phyloP scores from a whole-genome alignment of 805 yeast genomes.

The Kluyveromyces siamensis region DNA sequence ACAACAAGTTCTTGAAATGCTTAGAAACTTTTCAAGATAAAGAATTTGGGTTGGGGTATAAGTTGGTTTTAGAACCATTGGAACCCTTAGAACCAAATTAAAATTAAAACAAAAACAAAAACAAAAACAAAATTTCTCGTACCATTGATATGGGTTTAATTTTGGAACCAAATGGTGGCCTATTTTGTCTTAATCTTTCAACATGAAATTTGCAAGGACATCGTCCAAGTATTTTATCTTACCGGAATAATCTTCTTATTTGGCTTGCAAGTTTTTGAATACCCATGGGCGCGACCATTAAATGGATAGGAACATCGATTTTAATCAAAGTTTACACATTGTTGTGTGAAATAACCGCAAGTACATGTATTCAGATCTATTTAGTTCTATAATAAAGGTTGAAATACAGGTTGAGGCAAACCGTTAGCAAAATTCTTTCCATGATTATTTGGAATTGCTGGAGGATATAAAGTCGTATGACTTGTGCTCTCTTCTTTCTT shows the following conservation, averaged over 20 bases:
- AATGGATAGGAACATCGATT: too few relatives aligned
- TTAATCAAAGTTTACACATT: too few relatives aligned
- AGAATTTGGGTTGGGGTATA: conserved; percentile 25
- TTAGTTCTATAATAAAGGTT: conserved; percentile 15
- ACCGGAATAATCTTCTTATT: background rate
- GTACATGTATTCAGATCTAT: background rate
- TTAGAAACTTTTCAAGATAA: conserved; percentile 18
- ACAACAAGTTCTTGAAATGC: conserved; percentile 21
- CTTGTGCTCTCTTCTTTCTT: background rate
- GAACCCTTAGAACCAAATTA: background rate
- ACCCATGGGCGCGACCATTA: too few relatives aligned
- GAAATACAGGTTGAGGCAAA: conserved; percentile 26
- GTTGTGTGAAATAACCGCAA: background rate
- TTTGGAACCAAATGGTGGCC: too few relatives aligned
- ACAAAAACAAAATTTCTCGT: background rate
- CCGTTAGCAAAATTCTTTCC: conserved; percentile 20
- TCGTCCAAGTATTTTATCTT: background rate
- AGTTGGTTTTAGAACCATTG: conserved; percentile 5
- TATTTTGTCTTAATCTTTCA: too few relatives aligned
- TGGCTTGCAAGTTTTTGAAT: background rate
- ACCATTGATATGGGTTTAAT: background rate
- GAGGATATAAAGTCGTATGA: background rate
- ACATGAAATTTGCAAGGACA: too few relatives aligned
- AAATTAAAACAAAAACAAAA: too few relatives aligned
- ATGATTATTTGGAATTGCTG: conserved; percentile 2